Percentiles rank a stretch among this genome's conserved stretches.
These are phyloP conservation scores for Diaporthe citriasiana DNA, from an alignment of 2,329 filamentous ascomycete species.

Conservation along the genomic window DNA sequence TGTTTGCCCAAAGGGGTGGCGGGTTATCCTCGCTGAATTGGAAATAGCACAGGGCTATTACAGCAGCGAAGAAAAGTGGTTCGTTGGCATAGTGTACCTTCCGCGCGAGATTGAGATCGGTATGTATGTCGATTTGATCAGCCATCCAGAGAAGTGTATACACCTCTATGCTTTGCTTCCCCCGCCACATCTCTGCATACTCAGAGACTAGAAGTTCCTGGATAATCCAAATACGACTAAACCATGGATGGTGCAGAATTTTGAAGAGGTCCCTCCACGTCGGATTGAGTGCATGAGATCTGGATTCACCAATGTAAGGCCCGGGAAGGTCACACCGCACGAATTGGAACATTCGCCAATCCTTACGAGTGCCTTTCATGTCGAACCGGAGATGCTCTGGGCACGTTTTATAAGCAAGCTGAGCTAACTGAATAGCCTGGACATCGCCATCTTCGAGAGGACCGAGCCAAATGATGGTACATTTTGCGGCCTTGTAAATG, in stretches of 20 bases:
- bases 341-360: neutral
- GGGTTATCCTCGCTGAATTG: neutral
- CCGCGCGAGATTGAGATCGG: neutral
- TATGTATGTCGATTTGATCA: neutral
- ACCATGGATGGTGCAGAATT: neutral
- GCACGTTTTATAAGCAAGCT: neutral
- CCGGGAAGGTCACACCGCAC: neutral
- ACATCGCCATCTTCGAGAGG: neutral
- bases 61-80: neutral
- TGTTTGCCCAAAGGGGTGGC: neutral
- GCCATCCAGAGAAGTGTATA: neutral
- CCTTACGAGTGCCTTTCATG: neutral
- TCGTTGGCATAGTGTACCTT: neutral
- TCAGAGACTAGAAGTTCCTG: neutral
- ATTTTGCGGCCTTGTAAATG: neutral
- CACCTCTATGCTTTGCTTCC: neutral
- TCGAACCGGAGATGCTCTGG: slow-evolving; percentile 1
- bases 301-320: too few relatives aligned
- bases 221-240: neutral
- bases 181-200: neutral
- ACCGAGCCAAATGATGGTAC: neutral
- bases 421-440: neutral
- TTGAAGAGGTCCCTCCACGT: neutral
- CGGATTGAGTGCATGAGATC: neutral
- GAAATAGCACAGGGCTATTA: neutral